These are phyloP conservation scores for Termitomyces titanicus DNA, from an alignment of 768 basidiomycete species.

Conservation along the genomic window DNA sequence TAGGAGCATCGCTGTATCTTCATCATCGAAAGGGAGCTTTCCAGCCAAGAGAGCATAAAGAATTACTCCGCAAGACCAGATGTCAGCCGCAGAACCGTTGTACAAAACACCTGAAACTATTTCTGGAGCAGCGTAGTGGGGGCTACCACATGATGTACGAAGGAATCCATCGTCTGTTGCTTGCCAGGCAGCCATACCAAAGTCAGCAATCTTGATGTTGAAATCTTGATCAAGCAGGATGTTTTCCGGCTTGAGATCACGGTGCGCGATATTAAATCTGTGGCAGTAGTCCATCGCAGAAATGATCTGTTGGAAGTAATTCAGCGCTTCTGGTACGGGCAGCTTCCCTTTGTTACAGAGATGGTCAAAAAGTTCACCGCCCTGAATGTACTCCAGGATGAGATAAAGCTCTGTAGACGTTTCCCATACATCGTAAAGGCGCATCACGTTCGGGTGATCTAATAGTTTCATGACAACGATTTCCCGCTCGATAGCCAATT, in stretches of 20 bases:
- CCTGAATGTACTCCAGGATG: conserved; percentile 92
- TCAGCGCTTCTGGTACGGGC: conserved; percentile 66
- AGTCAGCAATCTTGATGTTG: conserved; percentile 94
- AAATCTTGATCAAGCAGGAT: conserved; percentile 77
- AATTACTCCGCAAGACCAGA: conserved; percentile 97
- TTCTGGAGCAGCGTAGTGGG: conserved; percentile 94
- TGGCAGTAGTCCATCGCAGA: conserved; percentile 90
- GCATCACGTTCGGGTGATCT: conserved; percentile 92
- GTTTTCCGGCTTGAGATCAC: conserved; percentile 95
- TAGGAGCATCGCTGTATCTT: conserved; percentile 73
- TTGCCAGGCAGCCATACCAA: conserved; percentile 97
- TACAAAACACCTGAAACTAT: conserved; percentile 82
- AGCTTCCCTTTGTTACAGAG: conserved; percentile 77
- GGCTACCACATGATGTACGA: conserved; percentile 87
- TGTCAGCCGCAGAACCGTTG: conserved; percentile 84
- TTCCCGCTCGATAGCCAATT: conserved; percentile 85
- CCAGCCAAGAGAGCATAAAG: conserved; percentile 87
- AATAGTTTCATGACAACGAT: conserved; percentile 98
- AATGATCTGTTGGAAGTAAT: conserved; percentile 93
- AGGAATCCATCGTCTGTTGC: conserved; percentile 50
- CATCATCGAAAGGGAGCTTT: conserved; percentile 90
- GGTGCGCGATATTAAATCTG: conserved; percentile 90
- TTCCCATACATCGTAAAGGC: conserved; percentile 96
- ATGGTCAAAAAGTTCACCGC: conserved; percentile 93
- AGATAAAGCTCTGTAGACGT: conserved; percentile 85